Base-by-base conservation (phyloP, 495 filamentous ascomycete species). In the Aspergillus saccharolyticus region DNA sequence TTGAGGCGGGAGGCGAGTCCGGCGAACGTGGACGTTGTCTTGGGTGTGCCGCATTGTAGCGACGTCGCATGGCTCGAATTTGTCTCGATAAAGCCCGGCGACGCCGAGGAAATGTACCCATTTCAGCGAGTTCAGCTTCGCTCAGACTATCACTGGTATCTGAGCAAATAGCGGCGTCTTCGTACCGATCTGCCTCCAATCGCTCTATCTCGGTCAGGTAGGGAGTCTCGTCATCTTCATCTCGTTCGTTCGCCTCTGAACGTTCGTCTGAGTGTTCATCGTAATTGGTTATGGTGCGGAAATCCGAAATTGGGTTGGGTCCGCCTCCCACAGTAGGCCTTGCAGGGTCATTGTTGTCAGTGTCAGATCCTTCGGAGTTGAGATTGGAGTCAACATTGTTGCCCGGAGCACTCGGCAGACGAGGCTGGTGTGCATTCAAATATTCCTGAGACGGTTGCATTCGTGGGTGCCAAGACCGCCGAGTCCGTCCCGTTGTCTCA, bases 251-350 rank as follows among this genome's bases (percentile, higher is more conserved):
- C 10, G 68, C 61, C 15, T 70, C 63, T 16, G 66, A 70, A n/a
- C 53, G 57, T 44, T 75, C 68, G 39, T 70, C 69, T 4, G 71
- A 71, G 21, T 73, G 71, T 18, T 77, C 74, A 42, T 78, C 74
- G 57, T 78, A 80, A 22, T 81, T 72, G 4, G 74, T 82, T 14
- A 74, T 83, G 20, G 83, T 70, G 21, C 68, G 75, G 54, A 85
- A 83, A 16, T 73, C 73, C 14, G 70, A 20, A 15, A 69, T 58
- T 3, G 65, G 62, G 44, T 66, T 68, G 19, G 63, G 47, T 15
- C 57, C 55, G 33, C 61, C 54, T 21, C 47, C 48, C 30, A 52
- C 17, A 49, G 24, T 50, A 20, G 44, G 49, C 33, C 51, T 42
- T 44, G 45, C 22, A 48, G 45, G 54, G 15, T 57, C 53, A n/a